Conservation (phyloP, 2,329 filamentous ascomycete genomes). For the Ophiostoma australiae region DNA sequence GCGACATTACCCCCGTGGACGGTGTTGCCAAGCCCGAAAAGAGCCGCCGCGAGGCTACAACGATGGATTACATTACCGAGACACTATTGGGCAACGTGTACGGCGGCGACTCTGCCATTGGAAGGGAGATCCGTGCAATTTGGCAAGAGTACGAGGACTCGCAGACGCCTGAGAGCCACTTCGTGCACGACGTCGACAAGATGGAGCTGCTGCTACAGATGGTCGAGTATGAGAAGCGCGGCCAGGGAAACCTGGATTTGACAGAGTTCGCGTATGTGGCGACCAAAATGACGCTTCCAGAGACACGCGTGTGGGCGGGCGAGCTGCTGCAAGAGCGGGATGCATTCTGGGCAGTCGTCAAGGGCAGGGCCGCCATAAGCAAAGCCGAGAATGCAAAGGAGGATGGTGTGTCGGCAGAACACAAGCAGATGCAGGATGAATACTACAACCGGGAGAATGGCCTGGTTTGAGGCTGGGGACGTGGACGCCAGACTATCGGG, state of each 20-base stretch:
- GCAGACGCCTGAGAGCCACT: conserved; percentile 74
- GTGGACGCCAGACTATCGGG: not conserved
- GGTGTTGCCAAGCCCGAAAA: conserved; percentile 82
- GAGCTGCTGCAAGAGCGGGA: conserved; percentile 65
- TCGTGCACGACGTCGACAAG: conserved; percentile 97
- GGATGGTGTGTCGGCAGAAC: conserved; percentile 14
- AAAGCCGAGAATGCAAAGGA: not conserved
- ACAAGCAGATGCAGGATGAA: conserved; percentile 18
- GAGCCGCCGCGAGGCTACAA: conserved; percentile 74
- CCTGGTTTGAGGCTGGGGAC: not conserved
- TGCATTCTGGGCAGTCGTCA: conserved; percentile 17
- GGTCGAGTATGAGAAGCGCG: conserved; percentile 84
- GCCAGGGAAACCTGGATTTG: conserved; percentile 63
- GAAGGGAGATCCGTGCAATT: conserved; percentile 66
- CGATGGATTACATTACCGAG: conserved; percentile 85
- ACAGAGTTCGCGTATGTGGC: conserved; percentile 83
- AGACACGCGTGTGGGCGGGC: conserved; percentile 74
- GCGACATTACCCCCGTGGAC: conserved; percentile 94
- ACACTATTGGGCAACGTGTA: conserved; percentile 68
- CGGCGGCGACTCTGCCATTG: conserved; percentile 54
- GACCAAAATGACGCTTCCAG: conserved; percentile 64
- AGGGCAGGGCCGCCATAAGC: not conserved
- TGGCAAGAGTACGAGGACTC: conserved; percentile 97
- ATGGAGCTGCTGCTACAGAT: conserved; percentile 92
- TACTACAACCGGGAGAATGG: conserved; percentile 19